A percentile compares a stretch with the other conserved stretches of the same genome.
These are phyloP conservation scores for Rhodotorula graminis DNA, from an alignment of 768 basidiomycete species.

Conservation along the genomic window DNA sequence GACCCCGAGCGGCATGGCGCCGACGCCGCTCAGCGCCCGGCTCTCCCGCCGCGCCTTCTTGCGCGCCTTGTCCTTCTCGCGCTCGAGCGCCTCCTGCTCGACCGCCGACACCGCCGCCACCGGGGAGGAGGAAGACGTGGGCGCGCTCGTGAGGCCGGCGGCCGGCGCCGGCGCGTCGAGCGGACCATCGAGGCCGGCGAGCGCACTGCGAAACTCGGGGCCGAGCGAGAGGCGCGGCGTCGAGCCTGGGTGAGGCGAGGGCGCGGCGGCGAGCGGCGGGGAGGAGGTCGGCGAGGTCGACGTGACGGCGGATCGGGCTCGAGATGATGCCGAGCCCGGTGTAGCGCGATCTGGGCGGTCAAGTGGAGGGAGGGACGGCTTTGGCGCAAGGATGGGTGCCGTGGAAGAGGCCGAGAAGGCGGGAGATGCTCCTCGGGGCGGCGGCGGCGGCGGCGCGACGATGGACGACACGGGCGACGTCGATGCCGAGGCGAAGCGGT, in stretches of 20 bases:
- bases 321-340: too few relatives aligned
- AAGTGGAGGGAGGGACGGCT: too few relatives aligned
- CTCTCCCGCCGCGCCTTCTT: not conserved
- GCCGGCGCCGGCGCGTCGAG: not conserved
- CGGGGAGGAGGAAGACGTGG: not conserved
- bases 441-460: not conserved
- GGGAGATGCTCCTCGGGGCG: not conserved
- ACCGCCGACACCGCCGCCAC: too few relatives aligned
- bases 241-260: too few relatives aligned
- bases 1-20: not conserved
- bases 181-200: not conserved
- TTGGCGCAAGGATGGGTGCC: too few relatives aligned
- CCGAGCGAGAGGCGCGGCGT: not conserved
- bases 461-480: not conserved
- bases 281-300: not conserved
- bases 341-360: too few relatives aligned
- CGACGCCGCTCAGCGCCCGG: not conserved
- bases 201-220: not conserved
- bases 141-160: not conserved
- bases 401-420: not conserved
- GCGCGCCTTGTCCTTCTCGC: not conserved
- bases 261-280: not conserved
- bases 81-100: too few relatives aligned
- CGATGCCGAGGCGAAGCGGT: slow-evolving; percentile 5
- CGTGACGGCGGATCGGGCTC: not conserved